Conservation (phyloP, 2,329 filamentous ascomycete species). For the Cordyceps pruinosa region DNA sequence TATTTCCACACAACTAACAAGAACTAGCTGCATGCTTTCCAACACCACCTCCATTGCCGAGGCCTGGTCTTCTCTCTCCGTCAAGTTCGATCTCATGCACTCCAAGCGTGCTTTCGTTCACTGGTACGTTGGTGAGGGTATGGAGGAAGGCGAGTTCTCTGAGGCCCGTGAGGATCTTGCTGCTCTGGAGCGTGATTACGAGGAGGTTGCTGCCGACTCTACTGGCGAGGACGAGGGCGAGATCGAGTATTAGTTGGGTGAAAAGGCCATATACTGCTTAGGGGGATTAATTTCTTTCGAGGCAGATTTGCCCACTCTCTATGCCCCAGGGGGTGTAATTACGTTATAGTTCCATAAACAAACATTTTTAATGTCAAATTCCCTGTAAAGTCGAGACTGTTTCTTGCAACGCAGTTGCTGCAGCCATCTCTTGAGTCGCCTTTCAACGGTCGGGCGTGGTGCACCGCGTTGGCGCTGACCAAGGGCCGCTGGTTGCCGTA, state of each 20-base stretch:
- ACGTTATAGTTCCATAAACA: conserved; percentile 31
- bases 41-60: conserved; percentile 98
- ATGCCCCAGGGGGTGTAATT: conserved; percentile 29
- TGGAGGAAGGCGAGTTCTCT: conserved; percentile 99
- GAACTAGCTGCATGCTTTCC: conserved; percentile 82
- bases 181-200: conserved; percentile 96
- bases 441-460: background rate
- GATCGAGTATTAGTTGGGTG: conserved; percentile 72
- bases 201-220: conserved; percentile 95
- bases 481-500: conserved; percentile 7
- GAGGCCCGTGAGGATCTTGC: conserved; percentile 98
- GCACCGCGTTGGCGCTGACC: background rate
- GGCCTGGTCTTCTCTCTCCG: conserved; percentile 91
- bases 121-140: conserved; percentile 99
- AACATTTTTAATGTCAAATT: conserved; percentile 15
- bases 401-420: background rate
- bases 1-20: conserved; percentile 20
- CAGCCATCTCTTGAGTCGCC: background rate
- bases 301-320: conserved; percentile 23
- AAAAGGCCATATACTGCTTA: conserved; percentile 10
- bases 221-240: conserved; percentile 80
- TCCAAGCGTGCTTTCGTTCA: conserved; percentile 99
- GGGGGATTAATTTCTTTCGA: conserved; percentile 16
- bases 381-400: conserved; percentile 1
- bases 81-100: conserved; percentile 99